Conservation (phyloP, 1,139 yeast genomes). For the Yamadazyma sp. region DNA sequence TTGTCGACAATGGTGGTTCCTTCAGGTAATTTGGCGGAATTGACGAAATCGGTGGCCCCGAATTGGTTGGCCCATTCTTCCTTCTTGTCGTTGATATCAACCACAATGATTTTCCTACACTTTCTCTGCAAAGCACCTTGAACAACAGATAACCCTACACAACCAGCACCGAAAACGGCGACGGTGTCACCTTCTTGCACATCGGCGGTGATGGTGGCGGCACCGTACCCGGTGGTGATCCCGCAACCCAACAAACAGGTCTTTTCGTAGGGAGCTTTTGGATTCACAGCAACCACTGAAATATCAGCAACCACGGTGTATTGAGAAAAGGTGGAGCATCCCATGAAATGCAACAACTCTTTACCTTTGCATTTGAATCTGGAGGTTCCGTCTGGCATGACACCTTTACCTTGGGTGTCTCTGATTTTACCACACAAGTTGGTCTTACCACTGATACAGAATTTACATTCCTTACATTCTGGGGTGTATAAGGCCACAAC, state of each 20-base stretch:
- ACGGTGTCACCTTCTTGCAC: conserved; percentile 91
- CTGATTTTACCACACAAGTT: conserved; percentile 90
- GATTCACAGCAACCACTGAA: conserved; percentile 91
- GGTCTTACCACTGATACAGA: conserved; percentile 94
- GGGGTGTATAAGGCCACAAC: conserved; percentile 94
- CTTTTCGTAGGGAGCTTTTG: conserved; percentile 78
- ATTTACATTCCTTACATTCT: conserved; percentile 92
- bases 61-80: conserved; percentile 82
- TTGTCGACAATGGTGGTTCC: conserved; percentile 80
- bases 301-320: conserved; percentile 98
- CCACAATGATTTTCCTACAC: conserved; percentile 80
- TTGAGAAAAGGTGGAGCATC: conserved; percentile 94
- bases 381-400: conserved; percentile 84
- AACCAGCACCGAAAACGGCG: conserved; percentile 96
- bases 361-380: conserved; percentile 86
- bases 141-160: conserved; percentile 92
- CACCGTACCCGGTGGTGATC: conserved; percentile 97
- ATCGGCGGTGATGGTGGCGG: conserved; percentile 92
- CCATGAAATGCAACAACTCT: conserved; percentile 89
- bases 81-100: conserved; percentile 84
- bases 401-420: conserved; percentile 43
- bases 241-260: conserved; percentile 97
- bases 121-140: conserved; percentile 89
- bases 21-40: conserved; percentile 73
- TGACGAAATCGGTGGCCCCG: conserved; percentile 94